phyloP scores from a whole-genome alignment of 768 basidiomycete genomes.

The Psilocybe tampanensis region DNA sequence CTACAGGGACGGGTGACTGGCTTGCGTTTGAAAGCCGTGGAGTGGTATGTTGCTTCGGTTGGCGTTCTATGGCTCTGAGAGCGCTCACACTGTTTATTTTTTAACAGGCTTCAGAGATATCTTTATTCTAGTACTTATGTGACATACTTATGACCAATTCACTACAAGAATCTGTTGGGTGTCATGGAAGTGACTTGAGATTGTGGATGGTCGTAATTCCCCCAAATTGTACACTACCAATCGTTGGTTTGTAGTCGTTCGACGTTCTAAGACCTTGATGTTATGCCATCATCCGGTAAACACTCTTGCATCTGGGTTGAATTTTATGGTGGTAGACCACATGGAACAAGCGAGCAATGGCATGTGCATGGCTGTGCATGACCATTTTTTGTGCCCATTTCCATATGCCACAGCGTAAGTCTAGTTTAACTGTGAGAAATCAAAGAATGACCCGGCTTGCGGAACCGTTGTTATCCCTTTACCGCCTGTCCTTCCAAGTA shows the following conservation, averaged over 20 bases:
- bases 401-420: neutral
- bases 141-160: neutral
- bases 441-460: no score
- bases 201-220: no score
- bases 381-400: neutral
- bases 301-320: no score
- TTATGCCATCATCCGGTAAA: no score
- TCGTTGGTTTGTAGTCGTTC: no score
- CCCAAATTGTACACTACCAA: no score
- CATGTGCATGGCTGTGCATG: no score
- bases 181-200: neutral
- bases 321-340: neutral
- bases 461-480: no score
- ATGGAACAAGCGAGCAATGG: neutral
- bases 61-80: no score
- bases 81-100: no score
- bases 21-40: slow-evolving; percentile 88
- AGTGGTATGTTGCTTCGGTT: slow-evolving; percentile 44
- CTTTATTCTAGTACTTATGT: slow-evolving; percentile 27
- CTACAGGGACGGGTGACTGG: slow-evolving; percentile 93
- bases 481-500: no score
- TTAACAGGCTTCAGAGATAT: slow-evolving; percentile 46
- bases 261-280: no score
- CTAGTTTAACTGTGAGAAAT: neutral
- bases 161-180: neutral